A percentile compares a stretch with the other conserved stretches of the same genome.
phyloP scores from a whole-genome alignment of 2,329 filamentous ascomycete genomes.

The Uncinocarpus reesii region DNA sequence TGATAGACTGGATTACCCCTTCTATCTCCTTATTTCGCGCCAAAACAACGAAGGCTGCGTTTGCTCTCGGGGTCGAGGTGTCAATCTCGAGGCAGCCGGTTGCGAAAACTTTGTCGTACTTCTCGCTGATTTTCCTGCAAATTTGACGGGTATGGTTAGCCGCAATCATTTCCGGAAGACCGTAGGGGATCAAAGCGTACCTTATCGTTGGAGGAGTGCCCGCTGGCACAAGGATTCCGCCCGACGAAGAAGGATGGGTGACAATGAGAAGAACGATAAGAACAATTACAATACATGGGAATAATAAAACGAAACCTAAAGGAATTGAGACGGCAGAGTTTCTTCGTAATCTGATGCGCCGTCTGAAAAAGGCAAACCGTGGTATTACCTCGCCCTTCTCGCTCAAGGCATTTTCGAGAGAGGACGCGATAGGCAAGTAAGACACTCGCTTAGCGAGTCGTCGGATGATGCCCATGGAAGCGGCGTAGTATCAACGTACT shows the following conservation, averaged over 20 bases:
- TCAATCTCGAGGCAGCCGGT: slow-evolving; percentile 72
- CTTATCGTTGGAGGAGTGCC: slow-evolving; percentile 81
- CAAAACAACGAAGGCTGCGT: slow-evolving; percentile 90
- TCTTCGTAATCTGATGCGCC: slow-evolving; percentile 76
- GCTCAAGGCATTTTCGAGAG: slow-evolving; percentile 37
- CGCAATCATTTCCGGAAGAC: slow-evolving; percentile 1
- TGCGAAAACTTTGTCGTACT: slow-evolving; percentile 93
- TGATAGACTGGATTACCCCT: slow-evolving; percentile 90
- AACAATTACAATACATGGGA: slow-evolving; percentile 82
- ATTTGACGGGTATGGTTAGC: neutral
- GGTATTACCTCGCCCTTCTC: slow-evolving; percentile 37
- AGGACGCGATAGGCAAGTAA: slow-evolving; percentile 34
- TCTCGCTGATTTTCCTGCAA: slow-evolving; percentile 83
- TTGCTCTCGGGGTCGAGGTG: slow-evolving; percentile 68
- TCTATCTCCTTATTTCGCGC: slow-evolving; percentile 94
- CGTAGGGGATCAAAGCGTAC: slow-evolving; percentile 42
- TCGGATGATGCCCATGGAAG: slow-evolving; percentile 45
- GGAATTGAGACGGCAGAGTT: slow-evolving; percentile 91
- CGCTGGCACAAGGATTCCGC: slow-evolving; percentile 74
- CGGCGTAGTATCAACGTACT: slow-evolving; percentile 15
- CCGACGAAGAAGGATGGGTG: slow-evolving; percentile 72
- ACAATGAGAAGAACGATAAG: slow-evolving; percentile 84
- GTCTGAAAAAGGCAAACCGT: slow-evolving; percentile 67
- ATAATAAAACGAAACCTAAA: slow-evolving; percentile 81
- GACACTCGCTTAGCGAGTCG: slow-evolving; percentile 45